These are phyloP conservation scores for Zymoseptoria tritici DNA, from an alignment of 2,329 filamentous ascomycete genomes.

Conservation along the genomic window DNA sequence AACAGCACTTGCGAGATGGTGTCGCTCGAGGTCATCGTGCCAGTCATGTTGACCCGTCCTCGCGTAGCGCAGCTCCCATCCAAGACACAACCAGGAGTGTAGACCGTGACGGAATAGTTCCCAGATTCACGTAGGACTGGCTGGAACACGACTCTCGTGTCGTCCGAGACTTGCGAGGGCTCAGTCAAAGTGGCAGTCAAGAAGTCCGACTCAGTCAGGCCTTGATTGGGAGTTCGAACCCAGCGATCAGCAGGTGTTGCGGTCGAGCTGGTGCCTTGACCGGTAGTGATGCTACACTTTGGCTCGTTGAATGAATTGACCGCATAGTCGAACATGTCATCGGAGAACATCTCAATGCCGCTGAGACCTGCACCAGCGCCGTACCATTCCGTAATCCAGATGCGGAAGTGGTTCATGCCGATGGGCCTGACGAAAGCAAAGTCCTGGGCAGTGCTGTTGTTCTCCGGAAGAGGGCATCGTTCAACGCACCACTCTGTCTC, in stretches of 20 bases:
- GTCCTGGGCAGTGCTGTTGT: conserved; percentile 69
- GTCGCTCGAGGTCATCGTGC: conserved; percentile 49
- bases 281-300: conserved; percentile 56
- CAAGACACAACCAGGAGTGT: conserved; percentile 81
- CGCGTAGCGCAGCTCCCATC: conserved; percentile 69
- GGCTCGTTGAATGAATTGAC: conserved; percentile 85
- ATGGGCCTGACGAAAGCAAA: conserved; percentile 84
- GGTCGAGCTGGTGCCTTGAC: conserved; percentile 62
- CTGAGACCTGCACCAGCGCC: conserved; percentile 76
- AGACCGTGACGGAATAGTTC: conserved; percentile 84
- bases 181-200: conserved; percentile 59
- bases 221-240: conserved; percentile 56
- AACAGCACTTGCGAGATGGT: conserved; percentile 57
- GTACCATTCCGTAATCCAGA: conserved; percentile 84
- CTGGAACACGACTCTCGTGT: conserved; percentile 65
- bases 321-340: conserved; percentile 64
- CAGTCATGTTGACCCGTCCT: conserved; percentile 76
- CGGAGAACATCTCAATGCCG: conserved; percentile 79
- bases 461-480: conserved; percentile 69
- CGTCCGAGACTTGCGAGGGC: conserved; percentile 37
- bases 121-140: conserved; percentile 84
- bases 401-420: conserved; percentile 77
- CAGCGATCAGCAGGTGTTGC: conserved; percentile 54
- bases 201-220: conserved; percentile 66
- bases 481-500: conserved; percentile 66